Conservation (phyloP, 2,329 filamentous ascomycete genomes). For the Claviceps arundinis region DNA sequence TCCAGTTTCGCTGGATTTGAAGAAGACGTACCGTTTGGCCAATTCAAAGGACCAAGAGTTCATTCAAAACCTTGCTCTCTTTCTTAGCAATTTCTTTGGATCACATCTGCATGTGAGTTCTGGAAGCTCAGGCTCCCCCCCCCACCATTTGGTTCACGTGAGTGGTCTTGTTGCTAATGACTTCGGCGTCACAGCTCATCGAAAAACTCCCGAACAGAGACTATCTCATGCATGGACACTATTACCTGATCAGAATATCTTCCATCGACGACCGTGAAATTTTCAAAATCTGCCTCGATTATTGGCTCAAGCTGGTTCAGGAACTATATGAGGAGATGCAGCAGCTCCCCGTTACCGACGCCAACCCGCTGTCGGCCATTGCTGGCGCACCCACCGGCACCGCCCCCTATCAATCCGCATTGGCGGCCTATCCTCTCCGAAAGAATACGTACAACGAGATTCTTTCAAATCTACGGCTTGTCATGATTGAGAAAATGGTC, state of each 20-base stretch:
- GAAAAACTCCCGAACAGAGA: slow-evolving; percentile 93
- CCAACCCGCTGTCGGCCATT: slow-evolving; percentile 79
- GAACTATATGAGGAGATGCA: slow-evolving; percentile 99
- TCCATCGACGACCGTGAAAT: slow-evolving; percentile 98
- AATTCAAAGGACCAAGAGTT: slow-evolving; percentile 94
- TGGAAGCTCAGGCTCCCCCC: neutral
- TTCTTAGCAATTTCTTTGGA: slow-evolving; percentile 93
- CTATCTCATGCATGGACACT: slow-evolving; percentile 89
- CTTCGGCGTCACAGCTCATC: slow-evolving; percentile 48
- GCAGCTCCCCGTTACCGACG: slow-evolving; percentile 79
- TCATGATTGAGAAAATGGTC: slow-evolving; percentile 99
- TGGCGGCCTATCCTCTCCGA: slow-evolving; percentile 81
- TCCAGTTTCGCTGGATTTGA: slow-evolving; percentile 77
- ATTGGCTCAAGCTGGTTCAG: slow-evolving; percentile 97
- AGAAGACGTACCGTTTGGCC: slow-evolving; percentile 79
- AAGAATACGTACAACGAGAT: slow-evolving; percentile 98
- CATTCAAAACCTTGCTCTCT: slow-evolving; percentile 89
- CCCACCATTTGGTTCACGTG: too few relatives aligned
- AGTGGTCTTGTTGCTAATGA: neutral
- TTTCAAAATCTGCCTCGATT: slow-evolving; percentile 98
- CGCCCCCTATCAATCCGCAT: slow-evolving; percentile 69
- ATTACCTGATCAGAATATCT: slow-evolving; percentile 94
- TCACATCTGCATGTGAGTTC: slow-evolving; percentile 66
- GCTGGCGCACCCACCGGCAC: slow-evolving; percentile 62
- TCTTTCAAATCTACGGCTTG: slow-evolving; percentile 80